phyloP scores from a whole-genome alignment of 2,329 filamentous ascomycete genomes.

The Aspergillus neotritici region DNA sequence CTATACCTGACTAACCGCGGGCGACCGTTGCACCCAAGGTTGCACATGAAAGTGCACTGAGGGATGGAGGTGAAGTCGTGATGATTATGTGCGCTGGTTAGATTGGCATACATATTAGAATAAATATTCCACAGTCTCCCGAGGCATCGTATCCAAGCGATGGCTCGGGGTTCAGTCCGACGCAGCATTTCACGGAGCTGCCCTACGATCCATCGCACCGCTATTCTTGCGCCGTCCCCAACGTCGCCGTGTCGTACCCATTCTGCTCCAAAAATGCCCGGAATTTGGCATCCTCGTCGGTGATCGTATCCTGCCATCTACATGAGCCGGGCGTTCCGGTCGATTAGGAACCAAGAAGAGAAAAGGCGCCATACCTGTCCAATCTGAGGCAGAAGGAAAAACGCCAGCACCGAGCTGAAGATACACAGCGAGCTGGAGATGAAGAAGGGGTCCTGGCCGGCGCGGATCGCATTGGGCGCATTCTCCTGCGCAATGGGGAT shows the following conservation, averaged over 20 bases:
- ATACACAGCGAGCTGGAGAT: slow-evolving; percentile 73
- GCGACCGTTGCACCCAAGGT: no score
- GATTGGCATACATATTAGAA: no score
- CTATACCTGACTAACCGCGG: no score
- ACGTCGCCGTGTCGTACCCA: slow-evolving; percentile 66
- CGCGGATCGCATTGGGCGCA: slow-evolving; percentile 50
- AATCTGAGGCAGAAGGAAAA: slow-evolving; percentile 68
- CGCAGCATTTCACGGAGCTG: no score
- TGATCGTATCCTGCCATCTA: slow-evolving; percentile 68
- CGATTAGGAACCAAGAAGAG: no score
- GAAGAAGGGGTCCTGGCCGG: slow-evolving; percentile 83
- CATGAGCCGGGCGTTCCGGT: slow-evolving; percentile 17
- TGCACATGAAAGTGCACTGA: no score
- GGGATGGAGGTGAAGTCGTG: no score
- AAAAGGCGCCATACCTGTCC: slow-evolving; percentile 43
- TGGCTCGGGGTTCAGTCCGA: no score
- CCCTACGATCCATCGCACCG: background rate
- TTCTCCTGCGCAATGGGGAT: slow-evolving; percentile 64
- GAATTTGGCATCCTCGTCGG: slow-evolving; percentile 69
- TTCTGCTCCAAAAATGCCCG: slow-evolving; percentile 64
- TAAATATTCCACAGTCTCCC: no score
- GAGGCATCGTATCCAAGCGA: no score
- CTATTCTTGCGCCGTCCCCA: slow-evolving; percentile 38
- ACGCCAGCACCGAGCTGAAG: slow-evolving; percentile 62
- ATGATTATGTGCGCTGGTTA: no score